phyloP scores from a whole-genome alignment of 1,284 basidiomycete species.

The Pholiota adiposa region DNA sequence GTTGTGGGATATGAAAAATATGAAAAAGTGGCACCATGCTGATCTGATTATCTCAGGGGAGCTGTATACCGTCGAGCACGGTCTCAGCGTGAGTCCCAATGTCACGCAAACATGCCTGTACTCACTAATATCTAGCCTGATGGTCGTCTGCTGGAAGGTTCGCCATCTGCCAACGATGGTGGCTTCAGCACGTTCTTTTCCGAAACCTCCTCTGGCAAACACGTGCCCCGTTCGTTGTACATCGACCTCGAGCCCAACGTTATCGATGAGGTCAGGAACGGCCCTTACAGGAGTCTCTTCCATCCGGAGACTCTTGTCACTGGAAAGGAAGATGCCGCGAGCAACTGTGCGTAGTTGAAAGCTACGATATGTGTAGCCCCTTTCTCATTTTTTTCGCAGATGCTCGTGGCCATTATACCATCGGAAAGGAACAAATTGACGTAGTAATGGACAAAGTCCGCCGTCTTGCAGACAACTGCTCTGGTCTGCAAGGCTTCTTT shows the following conservation, averaged over 20 bases:
- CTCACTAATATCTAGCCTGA: constrained; percentile 66
- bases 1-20: constrained; percentile 20
- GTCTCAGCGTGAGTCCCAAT: constrained; percentile 77
- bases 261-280: constrained; percentile 95
- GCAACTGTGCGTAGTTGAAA: constrained; percentile 75
- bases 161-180: constrained; percentile 77
- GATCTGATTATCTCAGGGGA: constrained; percentile 56
- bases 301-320: constrained; percentile 99
- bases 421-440: constrained; percentile 96
- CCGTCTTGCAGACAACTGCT: constrained; percentile 96
- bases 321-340: constrained; percentile 99
- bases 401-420: constrained; percentile 97
- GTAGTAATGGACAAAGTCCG: constrained; percentile 96
- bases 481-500: constrained; percentile 99
- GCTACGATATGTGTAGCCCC: neutral
- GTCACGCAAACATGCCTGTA: constrained; percentile 1
- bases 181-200: constrained; percentile 98
- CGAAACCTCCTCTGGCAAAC: constrained; percentile 91
- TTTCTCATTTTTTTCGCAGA: constrained; percentile 50
- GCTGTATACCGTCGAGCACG: constrained; percentile 95
- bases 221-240: constrained; percentile 98
- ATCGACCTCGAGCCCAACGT: constrained; percentile 96
- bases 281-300: constrained; percentile 94
- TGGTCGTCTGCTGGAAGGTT: constrained; percentile 83
- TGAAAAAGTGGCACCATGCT: constrained; percentile 41